These are phyloP conservation scores for Salicornia ramosissima DNA, from an alignment of 148 eudicot species.

Conservation along the genomic window DNA sequence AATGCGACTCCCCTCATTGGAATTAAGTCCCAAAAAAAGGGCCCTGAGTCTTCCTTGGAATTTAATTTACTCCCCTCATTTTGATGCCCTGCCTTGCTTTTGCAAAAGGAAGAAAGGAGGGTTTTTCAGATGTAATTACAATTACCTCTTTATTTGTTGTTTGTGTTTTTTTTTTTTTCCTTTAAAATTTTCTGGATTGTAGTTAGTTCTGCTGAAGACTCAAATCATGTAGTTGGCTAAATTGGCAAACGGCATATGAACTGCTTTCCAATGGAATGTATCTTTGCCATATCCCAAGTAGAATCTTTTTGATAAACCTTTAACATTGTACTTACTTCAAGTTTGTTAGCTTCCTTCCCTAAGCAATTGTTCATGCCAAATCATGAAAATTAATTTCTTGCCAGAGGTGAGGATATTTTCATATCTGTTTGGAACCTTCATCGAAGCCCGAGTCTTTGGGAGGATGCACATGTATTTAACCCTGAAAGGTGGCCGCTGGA, in stretches of 20 bases:
- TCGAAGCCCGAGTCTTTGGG: constrained; percentile 79
- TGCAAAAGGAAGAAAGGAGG: not conserved
- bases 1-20: too few relatives aligned
- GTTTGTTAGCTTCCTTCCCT: not conserved
- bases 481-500: constrained; percentile 99
- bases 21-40: too few relatives aligned
- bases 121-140: not conserved
- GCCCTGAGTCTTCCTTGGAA: not conserved
- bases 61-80: too few relatives aligned
- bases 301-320: too few relatives aligned
- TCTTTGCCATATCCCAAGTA: not conserved
- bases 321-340: not conserved
- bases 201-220: not conserved
- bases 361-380: not conserved
- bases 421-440: constrained; percentile 95
- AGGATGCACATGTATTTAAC: constrained; percentile 79
- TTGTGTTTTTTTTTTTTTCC: not conserved
- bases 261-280: not conserved
- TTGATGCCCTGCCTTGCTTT: not conserved
- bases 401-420: constrained; percentile 91
- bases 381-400: constrained; percentile 4
- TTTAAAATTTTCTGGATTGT: not conserved
- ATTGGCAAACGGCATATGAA: not conserved
- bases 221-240: not conserved
- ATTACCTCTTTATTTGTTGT: not conserved